These are phyloP conservation scores for California macrophylla DNA, from an alignment of 441 rosid genomes.

Conservation along the genomic window DNA sequence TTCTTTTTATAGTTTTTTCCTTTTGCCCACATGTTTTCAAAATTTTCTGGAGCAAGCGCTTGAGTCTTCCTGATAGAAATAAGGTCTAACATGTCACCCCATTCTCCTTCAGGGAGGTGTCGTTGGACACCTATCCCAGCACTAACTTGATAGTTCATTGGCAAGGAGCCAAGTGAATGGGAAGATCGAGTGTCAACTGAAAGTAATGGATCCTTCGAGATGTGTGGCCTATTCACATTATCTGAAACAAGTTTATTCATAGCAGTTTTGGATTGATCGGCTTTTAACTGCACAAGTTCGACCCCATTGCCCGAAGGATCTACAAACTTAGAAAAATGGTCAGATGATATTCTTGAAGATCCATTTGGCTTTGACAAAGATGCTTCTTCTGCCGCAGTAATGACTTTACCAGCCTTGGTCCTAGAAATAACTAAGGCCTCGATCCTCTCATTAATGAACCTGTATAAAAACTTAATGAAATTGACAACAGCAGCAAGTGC, in stretches of 20 bases:
- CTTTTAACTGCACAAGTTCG: conserved; percentile 83
- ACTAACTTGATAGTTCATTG: conserved; percentile 39
- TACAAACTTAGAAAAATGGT: conserved; percentile 59
- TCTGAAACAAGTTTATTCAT: conserved; percentile 30
- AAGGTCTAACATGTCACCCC: conserved; percentile 76
- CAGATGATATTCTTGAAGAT: conserved; percentile 49
- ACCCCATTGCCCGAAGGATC: conserved; percentile 90
- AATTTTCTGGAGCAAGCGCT: conserved; percentile 89
- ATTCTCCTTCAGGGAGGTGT: conserved; percentile 51
- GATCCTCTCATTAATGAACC: conserved; percentile 91
- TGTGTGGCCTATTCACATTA: conserved; percentile 20
- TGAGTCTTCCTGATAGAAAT: conserved; percentile 77
- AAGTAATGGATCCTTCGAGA: conserved; percentile 89
- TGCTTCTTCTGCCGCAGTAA: conserved; percentile 37
- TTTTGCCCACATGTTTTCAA: conserved; percentile 96
- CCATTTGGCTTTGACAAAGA: conserved; percentile 51
- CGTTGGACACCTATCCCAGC: conserved; percentile 40
- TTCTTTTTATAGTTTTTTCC: conserved; percentile 77
- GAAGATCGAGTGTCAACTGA: conserved; percentile 68
- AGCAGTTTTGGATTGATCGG: conserved; percentile 36
- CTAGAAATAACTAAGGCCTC: conserved; percentile 56
- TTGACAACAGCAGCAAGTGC: conserved; percentile 16
- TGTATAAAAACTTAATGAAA: conserved; percentile 25
- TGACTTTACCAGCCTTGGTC: conserved; percentile 46
- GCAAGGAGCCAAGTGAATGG: conserved; percentile 62